A percentile compares a stretch with the other conserved stretches of the same genome.
Evolutionary conservation across 345 rosid genomes (phyloP).

Genomic region (Salix dunnii): DNA sequence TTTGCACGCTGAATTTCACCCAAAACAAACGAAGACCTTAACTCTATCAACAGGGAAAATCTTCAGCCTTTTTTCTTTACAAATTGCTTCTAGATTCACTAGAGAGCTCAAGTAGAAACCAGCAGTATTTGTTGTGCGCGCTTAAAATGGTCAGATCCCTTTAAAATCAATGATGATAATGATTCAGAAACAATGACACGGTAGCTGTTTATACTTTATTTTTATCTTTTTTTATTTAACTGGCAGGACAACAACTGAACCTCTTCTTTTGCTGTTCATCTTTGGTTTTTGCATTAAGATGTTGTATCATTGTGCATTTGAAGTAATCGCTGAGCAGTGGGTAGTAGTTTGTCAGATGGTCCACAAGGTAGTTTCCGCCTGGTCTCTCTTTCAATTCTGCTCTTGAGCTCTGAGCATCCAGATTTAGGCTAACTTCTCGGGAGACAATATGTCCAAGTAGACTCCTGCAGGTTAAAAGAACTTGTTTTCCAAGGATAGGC

Average conservation of each 20-base stretch:
- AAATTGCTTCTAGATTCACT: neutral
- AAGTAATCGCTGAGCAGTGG: slow-evolving; percentile 46
- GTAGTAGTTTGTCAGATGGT: slow-evolving; percentile 69
- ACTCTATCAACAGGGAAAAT: neutral
- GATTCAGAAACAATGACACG: neutral
- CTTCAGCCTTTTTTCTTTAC: neutral
- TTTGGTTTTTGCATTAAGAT: neutral
- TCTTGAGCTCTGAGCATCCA: slow-evolving; percentile 70
- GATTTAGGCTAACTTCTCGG: slow-evolving; percentile 76
- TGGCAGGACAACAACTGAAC: neutral
- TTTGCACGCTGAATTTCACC: neutral
- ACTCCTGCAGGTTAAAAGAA: slow-evolving; percentile 41
- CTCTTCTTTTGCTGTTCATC: neutral
- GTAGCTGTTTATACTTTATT: neutral
- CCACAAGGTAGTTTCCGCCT: slow-evolving; percentile 69
- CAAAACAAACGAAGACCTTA: neutral
- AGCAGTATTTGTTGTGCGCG: neutral
- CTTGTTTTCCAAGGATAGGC: neutral
- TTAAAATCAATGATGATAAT: neutral
- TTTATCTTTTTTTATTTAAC: neutral
- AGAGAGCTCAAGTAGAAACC: neutral
- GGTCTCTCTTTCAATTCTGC: slow-evolving; percentile 54
- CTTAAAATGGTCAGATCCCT: neutral
- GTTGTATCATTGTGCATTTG: neutral
- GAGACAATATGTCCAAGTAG: slow-evolving; percentile 79